phyloP scores from a whole-genome alignment of 768 basidiomycete genomes.

The Rubroboletus pulcherrimus region DNA sequence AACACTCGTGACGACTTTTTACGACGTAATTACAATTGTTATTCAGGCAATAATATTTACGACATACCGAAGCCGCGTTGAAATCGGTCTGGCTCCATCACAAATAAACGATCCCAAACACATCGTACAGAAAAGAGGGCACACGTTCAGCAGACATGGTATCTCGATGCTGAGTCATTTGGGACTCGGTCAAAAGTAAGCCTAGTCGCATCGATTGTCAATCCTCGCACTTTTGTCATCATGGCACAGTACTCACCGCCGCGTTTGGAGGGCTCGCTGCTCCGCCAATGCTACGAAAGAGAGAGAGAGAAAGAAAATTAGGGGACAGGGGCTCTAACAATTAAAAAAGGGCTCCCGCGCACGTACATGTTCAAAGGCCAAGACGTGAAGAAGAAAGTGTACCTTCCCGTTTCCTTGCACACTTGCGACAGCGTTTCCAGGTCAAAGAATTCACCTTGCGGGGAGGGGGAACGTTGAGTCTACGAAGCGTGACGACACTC shows the following conservation, averaged over 20 bases:
- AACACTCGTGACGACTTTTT: conserved; percentile 18
- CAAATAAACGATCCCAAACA: neutral
- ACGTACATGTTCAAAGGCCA: conserved; percentile 72
- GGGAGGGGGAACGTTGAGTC: neutral
- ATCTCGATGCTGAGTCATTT: neutral
- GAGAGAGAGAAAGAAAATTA: neutral
- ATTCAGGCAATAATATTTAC: conserved; percentile 19
- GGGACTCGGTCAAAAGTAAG: conserved; percentile 24
- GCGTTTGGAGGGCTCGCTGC: conserved; percentile 71
- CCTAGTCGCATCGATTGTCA: conserved; percentile 11
- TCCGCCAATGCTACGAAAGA: conserved; percentile 48
- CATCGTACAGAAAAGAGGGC: neutral
- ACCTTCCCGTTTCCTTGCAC: conserved; percentile 56
- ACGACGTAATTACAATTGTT: conserved; percentile 27
- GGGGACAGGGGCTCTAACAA: neutral
- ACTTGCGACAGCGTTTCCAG: conserved; percentile 56
- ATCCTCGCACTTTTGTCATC: neutral
- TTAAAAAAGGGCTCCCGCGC: neutral
- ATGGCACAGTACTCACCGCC: conserved; percentile 44
- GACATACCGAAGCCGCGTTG: neutral
- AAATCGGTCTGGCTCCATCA: neutral
- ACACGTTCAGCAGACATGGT: neutral
- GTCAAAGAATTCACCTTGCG: conserved; percentile 66
- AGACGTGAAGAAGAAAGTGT: conserved; percentile 74
- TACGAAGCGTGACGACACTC: neutral